Percentiles rank a stretch among this genome's conserved stretches.
These are phyloP conservation scores for Aspergillus intermedius DNA, from an alignment of 2,329 filamentous ascomycete genomes.

Conservation along the genomic window DNA sequence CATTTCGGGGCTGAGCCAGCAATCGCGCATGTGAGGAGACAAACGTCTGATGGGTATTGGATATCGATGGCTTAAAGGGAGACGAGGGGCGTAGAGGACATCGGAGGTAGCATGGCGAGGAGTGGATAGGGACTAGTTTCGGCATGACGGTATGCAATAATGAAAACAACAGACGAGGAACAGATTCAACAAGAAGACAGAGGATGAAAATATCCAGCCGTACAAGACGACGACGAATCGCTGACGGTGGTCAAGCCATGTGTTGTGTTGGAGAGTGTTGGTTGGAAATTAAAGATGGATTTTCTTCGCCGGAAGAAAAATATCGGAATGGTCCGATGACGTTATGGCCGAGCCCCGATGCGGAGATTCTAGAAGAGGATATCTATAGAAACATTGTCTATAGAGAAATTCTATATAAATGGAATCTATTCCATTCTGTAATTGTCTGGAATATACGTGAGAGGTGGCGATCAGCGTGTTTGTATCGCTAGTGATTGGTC, in stretches of 20 bases:
- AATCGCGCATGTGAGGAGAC: slow-evolving; percentile 21
- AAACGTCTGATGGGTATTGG: slow-evolving; percentile 17
- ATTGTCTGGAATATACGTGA: background rate
- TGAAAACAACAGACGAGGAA: background rate
- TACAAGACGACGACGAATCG: slow-evolving; percentile 4
- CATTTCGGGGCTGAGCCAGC: slow-evolving; percentile 33
- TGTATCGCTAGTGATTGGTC: background rate
- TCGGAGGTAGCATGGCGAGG: slow-evolving; percentile 7
- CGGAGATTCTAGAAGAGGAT: background rate
- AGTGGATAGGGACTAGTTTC: slow-evolving; percentile 16
- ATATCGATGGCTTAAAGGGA: background rate
- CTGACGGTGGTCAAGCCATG: slow-evolving; percentile 4
- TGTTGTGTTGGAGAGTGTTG: background rate
- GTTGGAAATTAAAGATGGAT: background rate
- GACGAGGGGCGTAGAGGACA: slow-evolving; percentile 4
- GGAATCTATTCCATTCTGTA: background rate
- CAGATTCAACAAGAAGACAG: background rate
- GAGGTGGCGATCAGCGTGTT: background rate
- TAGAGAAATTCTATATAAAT: background rate
- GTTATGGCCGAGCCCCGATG: background rate
- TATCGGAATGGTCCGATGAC: background rate
- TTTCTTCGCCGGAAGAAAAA: background rate
- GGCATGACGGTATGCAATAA: slow-evolving; percentile 17
- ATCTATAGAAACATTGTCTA: background rate
- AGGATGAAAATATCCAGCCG: background rate